Conservation (phyloP, 164 flowering plant genomes). For the Vitis rupestris region DNA sequence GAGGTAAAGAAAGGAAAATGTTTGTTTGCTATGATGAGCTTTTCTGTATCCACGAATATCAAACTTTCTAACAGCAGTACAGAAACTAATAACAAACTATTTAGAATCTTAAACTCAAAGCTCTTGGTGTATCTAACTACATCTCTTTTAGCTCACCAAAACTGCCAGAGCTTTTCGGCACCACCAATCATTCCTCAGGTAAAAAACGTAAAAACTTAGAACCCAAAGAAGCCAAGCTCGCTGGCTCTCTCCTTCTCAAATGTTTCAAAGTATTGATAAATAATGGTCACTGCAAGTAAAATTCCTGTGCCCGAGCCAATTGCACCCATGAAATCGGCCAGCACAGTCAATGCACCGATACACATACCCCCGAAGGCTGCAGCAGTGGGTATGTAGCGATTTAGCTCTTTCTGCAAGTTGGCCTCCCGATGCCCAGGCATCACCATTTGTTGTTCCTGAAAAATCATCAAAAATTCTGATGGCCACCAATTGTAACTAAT, state of each 20-base stretch:
- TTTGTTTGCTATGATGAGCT: not conserved
- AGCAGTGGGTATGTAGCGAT: slow-evolving; percentile 73
- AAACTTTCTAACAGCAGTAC: no score
- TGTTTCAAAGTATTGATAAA: slow-evolving; percentile 72
- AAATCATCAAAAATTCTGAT: not conserved
- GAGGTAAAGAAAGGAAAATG: not conserved
- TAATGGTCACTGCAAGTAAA: slow-evolving; percentile 67
- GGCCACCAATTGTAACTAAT: no score
- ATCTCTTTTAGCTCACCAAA: slow-evolving; percentile 16
- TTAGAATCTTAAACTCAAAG: not conserved
- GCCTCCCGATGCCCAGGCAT: slow-evolving; percentile 77
- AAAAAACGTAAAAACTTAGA: slow-evolving; percentile 12
- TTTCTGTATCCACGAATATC: no score
- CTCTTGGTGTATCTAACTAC: slow-evolving; percentile 12
- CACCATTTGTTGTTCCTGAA: slow-evolving; percentile 76
- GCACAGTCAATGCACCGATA: slow-evolving; percentile 70
- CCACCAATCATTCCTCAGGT: not conserved
- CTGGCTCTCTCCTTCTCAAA: slow-evolving; percentile 74
- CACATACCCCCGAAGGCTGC: slow-evolving; percentile 82
- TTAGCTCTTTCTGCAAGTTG: slow-evolving; percentile 65
- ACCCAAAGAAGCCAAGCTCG: slow-evolving; percentile 67
- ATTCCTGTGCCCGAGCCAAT: slow-evolving; percentile 84
- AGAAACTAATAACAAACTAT: slow-evolving; percentile 1
- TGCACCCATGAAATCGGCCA: slow-evolving; percentile 83
- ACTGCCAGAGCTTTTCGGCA: not conserved